Evolutionary conservation across 768 basidiomycete genomes (phyloP).

Genomic region (Suillus lakei): DNA sequence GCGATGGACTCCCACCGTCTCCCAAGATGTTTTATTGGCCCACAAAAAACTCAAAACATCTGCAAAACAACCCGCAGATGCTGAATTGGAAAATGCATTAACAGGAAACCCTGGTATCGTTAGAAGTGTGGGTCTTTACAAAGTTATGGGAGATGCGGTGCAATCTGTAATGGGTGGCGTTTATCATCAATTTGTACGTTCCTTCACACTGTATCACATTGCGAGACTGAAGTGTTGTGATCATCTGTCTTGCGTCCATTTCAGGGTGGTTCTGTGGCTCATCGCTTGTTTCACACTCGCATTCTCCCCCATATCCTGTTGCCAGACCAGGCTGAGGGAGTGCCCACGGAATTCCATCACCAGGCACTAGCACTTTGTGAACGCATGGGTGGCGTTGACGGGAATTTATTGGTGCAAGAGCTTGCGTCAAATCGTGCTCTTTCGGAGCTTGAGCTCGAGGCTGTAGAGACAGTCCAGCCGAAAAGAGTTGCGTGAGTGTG

Average conservation of each 20-base stretch:
- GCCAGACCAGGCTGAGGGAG: slow-evolving; percentile 28
- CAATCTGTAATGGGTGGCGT: slow-evolving; percentile 79
- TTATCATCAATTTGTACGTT: slow-evolving; percentile 79
- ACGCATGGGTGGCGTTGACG: slow-evolving; percentile 34
- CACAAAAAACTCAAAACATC: slow-evolving; percentile 6
- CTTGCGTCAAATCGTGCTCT: slow-evolving; percentile 5
- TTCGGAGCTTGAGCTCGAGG: slow-evolving; percentile 11
- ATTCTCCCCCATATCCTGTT: slow-evolving; percentile 38
- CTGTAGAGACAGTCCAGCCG: slow-evolving; percentile 7
- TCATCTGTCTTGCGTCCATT: background rate
- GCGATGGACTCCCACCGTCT: slow-evolving; percentile 71
- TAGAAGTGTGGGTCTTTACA: slow-evolving; percentile 68
- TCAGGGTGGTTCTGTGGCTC: slow-evolving; percentile 39
- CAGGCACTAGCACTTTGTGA: slow-evolving; percentile 31
- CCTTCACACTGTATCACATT: slow-evolving; percentile 19
- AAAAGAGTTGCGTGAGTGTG: slow-evolving; percentile 29
- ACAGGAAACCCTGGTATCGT: slow-evolving; percentile 40
- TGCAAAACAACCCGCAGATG: slow-evolving; percentile 21
- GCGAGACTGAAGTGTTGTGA: background rate
- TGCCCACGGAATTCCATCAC: slow-evolving; percentile 36
- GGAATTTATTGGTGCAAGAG: slow-evolving; percentile 20
- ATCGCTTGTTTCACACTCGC: slow-evolving; percentile 40
- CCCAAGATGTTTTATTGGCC: slow-evolving; percentile 38
- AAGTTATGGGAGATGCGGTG: slow-evolving; percentile 78
- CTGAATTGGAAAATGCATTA: slow-evolving; percentile 35